These are phyloP conservation scores for Apiospora aurea DNA, from an alignment of 2,329 filamentous ascomycete genomes.

Conservation along the genomic window DNA sequence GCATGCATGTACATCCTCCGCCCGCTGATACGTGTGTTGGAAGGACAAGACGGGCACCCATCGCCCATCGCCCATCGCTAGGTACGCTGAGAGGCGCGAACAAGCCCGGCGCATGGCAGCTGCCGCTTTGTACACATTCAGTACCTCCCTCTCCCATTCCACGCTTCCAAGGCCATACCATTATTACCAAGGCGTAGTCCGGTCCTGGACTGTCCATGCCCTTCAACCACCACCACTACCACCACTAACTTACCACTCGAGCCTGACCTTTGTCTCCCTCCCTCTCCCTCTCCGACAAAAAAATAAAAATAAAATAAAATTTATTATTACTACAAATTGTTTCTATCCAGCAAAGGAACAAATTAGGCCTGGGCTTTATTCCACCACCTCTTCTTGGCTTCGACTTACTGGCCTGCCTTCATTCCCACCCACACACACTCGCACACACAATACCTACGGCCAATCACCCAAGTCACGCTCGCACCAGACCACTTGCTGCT, in stretches of 20 bases:
- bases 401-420: conserved; percentile 21
- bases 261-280: conserved; percentile 25
- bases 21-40: conserved; percentile 8
- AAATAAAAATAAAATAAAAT: background rate
- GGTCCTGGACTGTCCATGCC: conserved; percentile 17
- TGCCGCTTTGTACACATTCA: conserved; percentile 21
- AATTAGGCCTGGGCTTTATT: conserved; percentile 12
- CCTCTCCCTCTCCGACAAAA: conserved; percentile 15
- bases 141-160: conserved; percentile 16
- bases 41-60: conserved; percentile 20
- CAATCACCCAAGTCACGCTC: conserved; percentile 23
- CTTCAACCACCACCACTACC: conserved; percentile 7
- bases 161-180: conserved; percentile 20
- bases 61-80: conserved; percentile 5
- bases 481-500: conserved; percentile 22
- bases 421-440: conserved; percentile 25
- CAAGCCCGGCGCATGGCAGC: conserved; percentile 19
- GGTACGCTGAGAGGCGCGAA: conserved; percentile 3
- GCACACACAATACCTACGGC: conserved; percentile 18
- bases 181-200: conserved; percentile 19
- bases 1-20: conserved; percentile 13
- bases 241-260: conserved; percentile 20
- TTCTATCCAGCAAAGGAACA: conserved; percentile 5
- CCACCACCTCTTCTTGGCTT: conserved; percentile 18
- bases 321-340: conserved; percentile 22